Evolutionary conservation across 208 protist genomes (phyloP), one percentile per base, ranked within the genome.

Genomic region (Chromosphaera perkinsii): DNA sequence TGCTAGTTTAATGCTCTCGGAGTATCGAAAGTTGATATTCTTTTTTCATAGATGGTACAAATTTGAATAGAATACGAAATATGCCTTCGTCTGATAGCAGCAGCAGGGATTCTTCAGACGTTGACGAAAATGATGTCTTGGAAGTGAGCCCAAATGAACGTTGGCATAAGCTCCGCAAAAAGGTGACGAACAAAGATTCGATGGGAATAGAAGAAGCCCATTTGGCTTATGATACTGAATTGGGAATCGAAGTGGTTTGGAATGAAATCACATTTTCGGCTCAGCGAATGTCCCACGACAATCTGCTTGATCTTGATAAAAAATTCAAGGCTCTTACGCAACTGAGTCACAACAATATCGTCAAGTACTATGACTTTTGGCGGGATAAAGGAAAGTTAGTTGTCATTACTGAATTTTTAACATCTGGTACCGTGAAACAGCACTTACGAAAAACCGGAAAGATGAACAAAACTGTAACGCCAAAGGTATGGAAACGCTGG

Each of bases 401-500:
- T 4, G 10, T 45, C 39, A 45, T 45, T 45, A n/a, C 39, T n/a
- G 39, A 45, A 45, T 17, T 45, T 7, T n/a, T 45, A 17, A 45
- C 39, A 7, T 45, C 39, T 7, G 39, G 39, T n/a, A n/a, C 39
- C 7, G 7, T 45, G 39, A 7, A 17, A 17, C 10, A 7, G 10
- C 17, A 45, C 17, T 17, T 45, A n/a, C 39, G 39, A 45, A 45
- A 45, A 17, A 45, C 39, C 39, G 39, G 17, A 45, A 7, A 17
- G 17, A 7, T 7, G 10, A 7, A 45, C 10, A 45, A 45, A 26
- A n/a, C n/a, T n/a, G n/a, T n/a, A n/a, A n/a, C n/a, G n/a, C n/a
- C n/a, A n/a, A 49, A 66, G 12, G 60, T 66, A 45, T 66, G 60
- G 60, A 42, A 51, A 20, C 60, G 60, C 17, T 66, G 60, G 60